Percentiles rank a stretch among this genome's conserved stretches.
phyloP scores from a whole-genome alignment of 2,329 filamentous ascomycete species.

The Hirsutella minnesotensis region DNA sequence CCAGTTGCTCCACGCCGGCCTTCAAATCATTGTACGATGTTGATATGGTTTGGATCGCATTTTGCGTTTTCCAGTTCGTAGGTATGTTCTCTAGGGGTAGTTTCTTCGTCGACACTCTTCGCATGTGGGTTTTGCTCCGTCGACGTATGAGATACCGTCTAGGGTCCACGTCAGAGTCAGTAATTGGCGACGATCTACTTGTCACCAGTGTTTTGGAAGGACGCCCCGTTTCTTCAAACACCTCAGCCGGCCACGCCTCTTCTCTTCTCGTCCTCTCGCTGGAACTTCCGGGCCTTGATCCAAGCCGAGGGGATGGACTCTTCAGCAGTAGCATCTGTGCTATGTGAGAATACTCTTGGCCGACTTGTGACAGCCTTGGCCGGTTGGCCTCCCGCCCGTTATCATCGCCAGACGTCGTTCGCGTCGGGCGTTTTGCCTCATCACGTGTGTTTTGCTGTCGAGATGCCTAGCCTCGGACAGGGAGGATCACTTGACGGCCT shows the following conservation, averaged over 20 bases:
- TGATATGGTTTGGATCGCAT: conserved; percentile 2
- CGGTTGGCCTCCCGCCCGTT: neutral
- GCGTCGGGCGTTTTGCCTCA: neutral
- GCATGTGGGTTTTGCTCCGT: conserved; percentile 8
- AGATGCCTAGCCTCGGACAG: conserved; percentile 1
- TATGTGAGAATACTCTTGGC: conserved; percentile 2
- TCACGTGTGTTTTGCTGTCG: neutral
- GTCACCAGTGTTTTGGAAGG: neutral
- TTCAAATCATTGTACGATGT: conserved; percentile 2
- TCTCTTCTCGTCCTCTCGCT: neutral
- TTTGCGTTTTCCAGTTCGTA: conserved; percentile 6
- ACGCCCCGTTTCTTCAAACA: neutral
- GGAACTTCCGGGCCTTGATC: neutral
- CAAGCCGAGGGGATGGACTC: conserved; percentile 1
- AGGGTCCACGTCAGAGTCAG: conserved; percentile 5
- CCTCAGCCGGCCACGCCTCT: neutral
- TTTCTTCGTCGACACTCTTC: conserved; percentile 10
- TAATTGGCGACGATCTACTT: neutral
- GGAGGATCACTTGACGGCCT: neutral
- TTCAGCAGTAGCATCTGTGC: conserved; percentile 2
- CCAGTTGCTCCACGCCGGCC: too few species aligned
- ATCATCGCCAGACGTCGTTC: neutral
- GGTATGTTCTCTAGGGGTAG: conserved; percentile 16
- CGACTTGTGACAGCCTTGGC: neutral
- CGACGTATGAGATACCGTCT: conserved; percentile 10